Evolutionary conservation across 495 filamentous ascomycete genomes (phyloP).

Genomic region (Cairneyella variabilis): DNA sequence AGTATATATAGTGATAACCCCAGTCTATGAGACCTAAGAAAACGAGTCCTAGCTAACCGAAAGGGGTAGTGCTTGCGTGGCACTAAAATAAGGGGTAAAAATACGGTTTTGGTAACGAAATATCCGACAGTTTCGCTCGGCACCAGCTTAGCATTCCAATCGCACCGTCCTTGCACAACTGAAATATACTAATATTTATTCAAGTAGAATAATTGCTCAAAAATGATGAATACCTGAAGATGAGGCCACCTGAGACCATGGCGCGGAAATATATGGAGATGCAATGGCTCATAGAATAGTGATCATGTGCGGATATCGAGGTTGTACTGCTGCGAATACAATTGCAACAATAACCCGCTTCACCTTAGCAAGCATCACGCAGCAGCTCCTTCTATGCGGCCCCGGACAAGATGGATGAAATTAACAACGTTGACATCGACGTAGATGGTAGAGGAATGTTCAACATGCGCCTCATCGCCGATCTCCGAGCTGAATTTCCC

Average conservation of each 20-base stretch:
- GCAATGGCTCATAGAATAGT: slow-evolving; percentile 23
- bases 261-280: slow-evolving; percentile 28
- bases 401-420: slow-evolving; percentile 24
- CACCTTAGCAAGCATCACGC: slow-evolving; percentile 25
- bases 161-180: too few species aligned
- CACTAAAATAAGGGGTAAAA: too few species aligned
- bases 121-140: too few species aligned
- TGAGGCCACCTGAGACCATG: slow-evolving; percentile 25
- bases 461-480: slow-evolving; percentile 22
- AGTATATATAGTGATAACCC: too few species aligned
- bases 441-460: slow-evolving; percentile 27
- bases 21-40: too few species aligned
- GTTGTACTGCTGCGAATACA: slow-evolving; percentile 23
- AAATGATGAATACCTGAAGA: slow-evolving; percentile 19
- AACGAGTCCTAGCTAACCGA: too few species aligned
- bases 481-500: slow-evolving; percentile 25
- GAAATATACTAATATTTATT: too few species aligned
- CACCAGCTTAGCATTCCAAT: too few species aligned
- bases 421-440: slow-evolving; percentile 25
- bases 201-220: slow-evolving; percentile 22
- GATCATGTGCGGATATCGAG: slow-evolving; percentile 18
- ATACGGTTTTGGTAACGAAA: too few species aligned
- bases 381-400: slow-evolving; percentile 26
- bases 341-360: slow-evolving; percentile 26
- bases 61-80: too few species aligned